Evolutionary conservation across 139 green algal species (phyloP), one percentile per base, ranked within the genome.

Genomic region (Chlorella sp.): DNA sequence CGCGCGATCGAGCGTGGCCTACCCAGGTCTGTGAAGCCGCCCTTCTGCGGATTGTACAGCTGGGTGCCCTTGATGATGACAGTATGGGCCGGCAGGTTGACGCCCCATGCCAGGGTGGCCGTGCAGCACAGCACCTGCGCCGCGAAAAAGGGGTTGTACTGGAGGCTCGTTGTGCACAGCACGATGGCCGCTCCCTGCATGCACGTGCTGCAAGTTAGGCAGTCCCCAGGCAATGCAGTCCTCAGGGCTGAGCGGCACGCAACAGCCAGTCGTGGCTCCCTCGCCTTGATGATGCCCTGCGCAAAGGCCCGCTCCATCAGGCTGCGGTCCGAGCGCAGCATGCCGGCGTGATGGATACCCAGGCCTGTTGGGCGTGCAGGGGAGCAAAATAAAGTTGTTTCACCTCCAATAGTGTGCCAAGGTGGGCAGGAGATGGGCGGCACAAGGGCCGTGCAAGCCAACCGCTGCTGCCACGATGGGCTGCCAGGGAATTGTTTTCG

Each of bases 61-160:
- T 99, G 96, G n/a, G 97, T 99, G 78, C 97, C 97, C 91, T 99
- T 98, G 91, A 99, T 98, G 86, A 98, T 94, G 85, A 99, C 96
- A 0, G 95, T 98, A 92, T 98, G 96, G 4, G 96, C 96, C 0
- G 96, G 96, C 69, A 99, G 92, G 93, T 99, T 99, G 76, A 99
- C 97, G 16, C 97, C 97, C 97, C 97, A 99, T 2, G 97, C 97
- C 71, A 99, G 89, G 1, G 97, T 99, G 51, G 97, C 96, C 17
- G 97, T 99, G 83, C 95, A 98, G 84, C 92, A 93, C 72, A 99
- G 91, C 71, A 99, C 96, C 79, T 92, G 93, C 26, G n/a, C n/a
- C n/a, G n/a, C n/a, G n/a, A n/a, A n/a, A n/a, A n/a, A n/a, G n/a
- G n/a, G n/a, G n/a, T n/a, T n/a, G n/a, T n/a, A n/a, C n/a, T n/a